These are phyloP conservation scores for Phlegmacium glaucopus DNA, from an alignment of 768 basidiomycete species.

Conservation along the genomic window DNA sequence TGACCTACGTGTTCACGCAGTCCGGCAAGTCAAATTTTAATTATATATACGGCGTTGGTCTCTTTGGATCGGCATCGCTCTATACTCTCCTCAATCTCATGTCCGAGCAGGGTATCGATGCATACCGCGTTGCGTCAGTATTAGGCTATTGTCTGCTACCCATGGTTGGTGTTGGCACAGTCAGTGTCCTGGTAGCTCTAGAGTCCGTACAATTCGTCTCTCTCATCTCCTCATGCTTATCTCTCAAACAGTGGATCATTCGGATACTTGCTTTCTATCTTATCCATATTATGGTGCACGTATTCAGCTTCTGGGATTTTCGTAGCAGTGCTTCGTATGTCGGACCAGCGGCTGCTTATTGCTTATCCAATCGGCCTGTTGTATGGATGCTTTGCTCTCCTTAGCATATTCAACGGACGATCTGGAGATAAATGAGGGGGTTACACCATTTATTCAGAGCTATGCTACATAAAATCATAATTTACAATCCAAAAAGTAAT, in stretches of 20 bases:
- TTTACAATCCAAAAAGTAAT: too few species aligned
- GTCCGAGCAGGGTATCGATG: slow-evolving; percentile 93
- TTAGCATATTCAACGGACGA: slow-evolving; percentile 80
- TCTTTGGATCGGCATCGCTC: slow-evolving; percentile 90
- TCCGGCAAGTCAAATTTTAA: slow-evolving; percentile 98
- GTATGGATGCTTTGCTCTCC: slow-evolving; percentile 90
- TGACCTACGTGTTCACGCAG: slow-evolving; percentile 36
- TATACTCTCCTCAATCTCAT: slow-evolving; percentile 96
- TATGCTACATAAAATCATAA: not conserved
- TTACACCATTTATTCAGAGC: not conserved
- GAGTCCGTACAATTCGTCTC: slow-evolving; percentile 58
- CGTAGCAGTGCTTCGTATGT: slow-evolving; percentile 92
- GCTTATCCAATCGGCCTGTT: slow-evolving; percentile 95
- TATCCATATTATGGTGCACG: slow-evolving; percentile 96
- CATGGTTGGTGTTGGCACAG: slow-evolving; percentile 90
- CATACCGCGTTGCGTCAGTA: slow-evolving; percentile 92
- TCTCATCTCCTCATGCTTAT: slow-evolving; percentile 8
- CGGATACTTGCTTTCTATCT: slow-evolving; percentile 77
- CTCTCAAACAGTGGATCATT: slow-evolving; percentile 58
- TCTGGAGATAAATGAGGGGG: slow-evolving; percentile 23
- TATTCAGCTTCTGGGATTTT: slow-evolving; percentile 96
- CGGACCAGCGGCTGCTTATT: slow-evolving; percentile 89
- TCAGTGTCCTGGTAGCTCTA: slow-evolving; percentile 82
- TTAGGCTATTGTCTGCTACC: slow-evolving; percentile 95
- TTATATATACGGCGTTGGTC: slow-evolving; percentile 96